Evolutionary conservation across 441 rosid species (phyloP).

Genomic region (Populus hybrid): DNA sequence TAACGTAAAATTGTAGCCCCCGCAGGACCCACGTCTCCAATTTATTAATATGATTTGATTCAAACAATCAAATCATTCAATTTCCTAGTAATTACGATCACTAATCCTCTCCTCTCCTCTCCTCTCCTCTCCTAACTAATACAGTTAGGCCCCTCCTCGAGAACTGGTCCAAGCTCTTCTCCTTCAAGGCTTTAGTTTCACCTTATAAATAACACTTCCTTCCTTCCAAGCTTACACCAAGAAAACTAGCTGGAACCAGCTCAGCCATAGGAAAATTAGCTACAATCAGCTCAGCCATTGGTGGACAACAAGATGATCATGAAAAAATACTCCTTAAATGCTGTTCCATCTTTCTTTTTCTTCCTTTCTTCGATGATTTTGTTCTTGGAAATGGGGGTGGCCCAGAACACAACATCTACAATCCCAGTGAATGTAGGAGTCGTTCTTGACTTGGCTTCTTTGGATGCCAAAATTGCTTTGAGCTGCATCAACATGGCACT

Average conservation of each 20-base stretch:
- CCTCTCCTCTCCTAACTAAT: too few relatives aligned
- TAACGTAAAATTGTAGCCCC: too few relatives aligned
- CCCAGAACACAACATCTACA: conserved; percentile 11
- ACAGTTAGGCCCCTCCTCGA: neutral
- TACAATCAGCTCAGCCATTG: neutral
- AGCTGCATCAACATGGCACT: conserved; percentile 55
- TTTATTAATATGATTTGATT: too few relatives aligned
- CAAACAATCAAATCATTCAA: too few relatives aligned
- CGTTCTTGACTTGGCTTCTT: conserved; percentile 35
- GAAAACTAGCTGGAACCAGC: neutral
- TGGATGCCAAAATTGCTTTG: conserved; percentile 32
- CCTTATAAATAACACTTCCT: too few relatives aligned
- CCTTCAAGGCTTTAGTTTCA: too few relatives aligned
- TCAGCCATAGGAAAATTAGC: neutral
- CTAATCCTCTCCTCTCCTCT: too few relatives aligned
- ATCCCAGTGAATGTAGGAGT: conserved; percentile 53
- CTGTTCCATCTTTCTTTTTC: neutral
- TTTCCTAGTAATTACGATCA: too few relatives aligned
- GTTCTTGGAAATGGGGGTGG: neutral
- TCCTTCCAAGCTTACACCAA: neutral
- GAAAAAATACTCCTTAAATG: neutral
- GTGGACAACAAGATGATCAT: neutral
- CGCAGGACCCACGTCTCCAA: too few relatives aligned
- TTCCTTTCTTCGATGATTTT: neutral
- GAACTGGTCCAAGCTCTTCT: too few relatives aligned